These are phyloP conservation scores for Crotalaria pallida DNA, from an alignment of 306 rosid species.

Conservation along the genomic window DNA sequence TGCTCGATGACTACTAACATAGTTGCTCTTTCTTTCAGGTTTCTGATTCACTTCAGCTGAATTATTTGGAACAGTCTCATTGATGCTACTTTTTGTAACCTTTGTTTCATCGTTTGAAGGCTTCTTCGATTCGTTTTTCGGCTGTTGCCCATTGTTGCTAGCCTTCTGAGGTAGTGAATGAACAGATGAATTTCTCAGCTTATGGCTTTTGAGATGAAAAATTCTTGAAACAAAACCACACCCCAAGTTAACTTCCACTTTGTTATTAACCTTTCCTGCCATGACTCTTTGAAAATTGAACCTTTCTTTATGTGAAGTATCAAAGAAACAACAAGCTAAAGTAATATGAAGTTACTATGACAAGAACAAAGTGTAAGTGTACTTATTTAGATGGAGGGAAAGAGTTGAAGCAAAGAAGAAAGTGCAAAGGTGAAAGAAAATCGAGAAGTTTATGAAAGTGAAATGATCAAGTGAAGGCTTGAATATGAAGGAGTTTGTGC, in stretches of 20 bases:
- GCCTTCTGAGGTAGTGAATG: conserved; percentile 59
- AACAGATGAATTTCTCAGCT: conserved; percentile 63
- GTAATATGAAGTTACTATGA: conserved; percentile 2
- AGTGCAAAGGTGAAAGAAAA: conserved; percentile 9
- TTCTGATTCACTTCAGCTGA: conserved; percentile 27
- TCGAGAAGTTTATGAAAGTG: conserved; percentile 7
- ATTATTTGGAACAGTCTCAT: background rate
- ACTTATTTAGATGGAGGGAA: background rate
- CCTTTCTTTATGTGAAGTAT: background rate
- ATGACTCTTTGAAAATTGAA: conserved; percentile 9
- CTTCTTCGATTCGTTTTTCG: conserved; percentile 19
- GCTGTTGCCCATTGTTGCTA: conserved; percentile 16
- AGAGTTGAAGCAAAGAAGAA: background rate
- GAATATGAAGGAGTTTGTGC: conserved; percentile 27
- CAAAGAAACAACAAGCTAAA: background rate
- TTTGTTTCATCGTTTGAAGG: conserved; percentile 20
- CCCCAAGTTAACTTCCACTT: conserved; percentile 34
- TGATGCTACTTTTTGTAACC: conserved; percentile 9
- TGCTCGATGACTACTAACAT: conserved; percentile 17
- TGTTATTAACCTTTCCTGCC: conserved; percentile 47
- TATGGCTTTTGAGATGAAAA: conserved; percentile 40
- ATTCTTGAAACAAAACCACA: conserved; percentile 65
- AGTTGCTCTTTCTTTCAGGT: conserved; percentile 26
- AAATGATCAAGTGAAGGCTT: conserved; percentile 37
- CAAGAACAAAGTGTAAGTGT: background rate